These are phyloP conservation scores for Lathyrus sativus DNA, from an alignment of 306 rosid genomes.

Conservation along the genomic window DNA sequence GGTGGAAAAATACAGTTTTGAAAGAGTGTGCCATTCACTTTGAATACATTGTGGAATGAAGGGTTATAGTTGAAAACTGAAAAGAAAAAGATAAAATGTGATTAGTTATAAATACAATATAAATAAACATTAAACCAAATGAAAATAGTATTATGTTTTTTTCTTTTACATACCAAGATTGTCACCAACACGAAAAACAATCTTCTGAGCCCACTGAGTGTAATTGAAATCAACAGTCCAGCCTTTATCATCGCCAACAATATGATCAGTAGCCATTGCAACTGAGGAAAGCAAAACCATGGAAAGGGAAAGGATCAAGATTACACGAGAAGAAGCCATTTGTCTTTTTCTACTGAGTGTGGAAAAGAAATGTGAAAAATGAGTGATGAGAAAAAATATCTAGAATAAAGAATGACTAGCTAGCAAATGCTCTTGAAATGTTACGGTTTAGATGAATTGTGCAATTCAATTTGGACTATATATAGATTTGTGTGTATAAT, in stretches of 20 bases:
- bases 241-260: constrained; percentile 49
- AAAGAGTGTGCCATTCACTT: constrained; percentile 37
- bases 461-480: constrained; percentile 6
- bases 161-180: constrained; percentile 36
- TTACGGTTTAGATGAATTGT: constrained; percentile 31
- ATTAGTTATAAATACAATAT: neutral
- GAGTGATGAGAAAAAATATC: neutral
- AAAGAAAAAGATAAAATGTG: neutral
- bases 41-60: constrained; percentile 29
- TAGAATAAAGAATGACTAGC: neutral
- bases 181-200: constrained; percentile 49
- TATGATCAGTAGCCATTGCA: constrained; percentile 41
- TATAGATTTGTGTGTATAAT: neutral
- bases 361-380: neutral
- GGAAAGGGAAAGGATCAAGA: constrained; percentile 33
- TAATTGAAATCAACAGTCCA: constrained; percentile 46
- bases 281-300: constrained; percentile 44
- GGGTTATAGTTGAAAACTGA: constrained; percentile 40
- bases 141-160: neutral
- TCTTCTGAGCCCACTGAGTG: constrained; percentile 43
- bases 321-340: constrained; percentile 45
- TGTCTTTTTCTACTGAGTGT: neutral
- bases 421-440: neutral
- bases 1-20: constrained; percentile 9
- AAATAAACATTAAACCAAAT: neutral